Evolutionary conservation across 495 filamentous ascomycete genomes (phyloP).

Genomic region (Thermochaetoides thermophila): DNA sequence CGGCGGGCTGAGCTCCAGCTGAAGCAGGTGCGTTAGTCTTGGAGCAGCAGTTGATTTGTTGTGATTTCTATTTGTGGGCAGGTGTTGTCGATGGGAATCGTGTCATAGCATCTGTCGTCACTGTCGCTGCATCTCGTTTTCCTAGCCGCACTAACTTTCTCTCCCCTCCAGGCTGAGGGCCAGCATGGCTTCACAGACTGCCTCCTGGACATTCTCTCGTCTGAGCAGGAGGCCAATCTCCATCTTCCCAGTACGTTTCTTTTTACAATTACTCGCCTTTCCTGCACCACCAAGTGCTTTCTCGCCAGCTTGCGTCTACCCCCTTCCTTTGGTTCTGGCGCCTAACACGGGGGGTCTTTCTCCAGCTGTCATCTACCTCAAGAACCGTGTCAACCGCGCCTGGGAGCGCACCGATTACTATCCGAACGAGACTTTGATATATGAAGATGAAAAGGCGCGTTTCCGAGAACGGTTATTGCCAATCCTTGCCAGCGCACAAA

Average conservation of each 20-base stretch:
- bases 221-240: slow-evolving; percentile 68
- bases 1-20: slow-evolving; percentile 82
- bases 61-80: no score
- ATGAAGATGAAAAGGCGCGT: slow-evolving; percentile 75
- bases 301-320: not conserved
- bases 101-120: no score
- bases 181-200: slow-evolving; percentile 82
- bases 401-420: slow-evolving; percentile 71
- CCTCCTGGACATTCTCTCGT: slow-evolving; percentile 76
- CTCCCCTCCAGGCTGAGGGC: slow-evolving; percentile 59
- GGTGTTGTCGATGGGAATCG: no score
- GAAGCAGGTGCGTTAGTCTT: slow-evolving; percentile 84
- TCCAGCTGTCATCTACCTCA: slow-evolving; percentile 88
- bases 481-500: slow-evolving; percentile 63
- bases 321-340: slow-evolving; percentile 5
- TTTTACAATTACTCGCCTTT: slow-evolving; percentile 2
- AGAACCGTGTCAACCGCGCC: slow-evolving; percentile 84
- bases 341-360: no score
- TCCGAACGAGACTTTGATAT: slow-evolving; percentile 48
- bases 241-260: slow-evolving; percentile 65
- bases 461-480: slow-evolving; percentile 81
- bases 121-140: no score
- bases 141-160: slow-evolving; percentile 6
- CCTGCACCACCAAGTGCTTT: slow-evolving; percentile 1
- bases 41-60: no score